Evolutionary conservation across 75 land plant species (phyloP), one percentile per base, ranked within the genome.

Genomic region (Larix kaempferi): DNA sequence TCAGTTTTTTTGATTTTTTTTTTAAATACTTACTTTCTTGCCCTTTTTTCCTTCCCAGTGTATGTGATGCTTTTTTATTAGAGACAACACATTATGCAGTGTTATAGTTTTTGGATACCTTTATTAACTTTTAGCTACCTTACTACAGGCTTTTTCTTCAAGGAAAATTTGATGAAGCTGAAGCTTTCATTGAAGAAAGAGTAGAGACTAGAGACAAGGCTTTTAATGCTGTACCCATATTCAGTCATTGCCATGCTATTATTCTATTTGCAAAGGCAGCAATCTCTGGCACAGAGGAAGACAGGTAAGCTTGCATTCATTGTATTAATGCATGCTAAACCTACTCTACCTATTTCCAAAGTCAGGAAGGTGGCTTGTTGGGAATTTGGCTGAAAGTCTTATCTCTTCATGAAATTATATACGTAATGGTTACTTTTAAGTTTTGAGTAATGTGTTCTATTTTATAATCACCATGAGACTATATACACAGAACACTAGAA

Each of bases 151-250:
- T 84, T 19, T 80, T 84, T 77, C 80, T 84, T 0, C 86, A 84
- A 59, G 86, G 86, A 41, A 84, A 80, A 69, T 84, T 84, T 57
- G 86, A 84, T 73, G 86, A 84, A 80, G 86, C 86, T 23, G 86
- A 84, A 62, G 84, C 27, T 0, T 80, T 84, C 35, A 62, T 84
- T 4, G 77, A 80, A 69, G 79, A 80, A 59, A 84, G 83, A 44
- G 79, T 71, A 29, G 52, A 55, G 29, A 77, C 83, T 15, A 77
- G 76, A 10, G 85, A 83, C 17, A 16, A 21, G 61, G 77, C 56
- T 7, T 72, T 82, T 16, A 77, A 63, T 23, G 69, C 78, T 27
- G 85, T 83, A 59, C 86, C 86, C 3, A 77, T 84, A 1, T 84
- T 84, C 64, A 81, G 83, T 5, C 86, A 84, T 73, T 84, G 83